Base-by-base conservation (phyloP, 257 asterid species). In the Ilex aquifolium region DNA sequence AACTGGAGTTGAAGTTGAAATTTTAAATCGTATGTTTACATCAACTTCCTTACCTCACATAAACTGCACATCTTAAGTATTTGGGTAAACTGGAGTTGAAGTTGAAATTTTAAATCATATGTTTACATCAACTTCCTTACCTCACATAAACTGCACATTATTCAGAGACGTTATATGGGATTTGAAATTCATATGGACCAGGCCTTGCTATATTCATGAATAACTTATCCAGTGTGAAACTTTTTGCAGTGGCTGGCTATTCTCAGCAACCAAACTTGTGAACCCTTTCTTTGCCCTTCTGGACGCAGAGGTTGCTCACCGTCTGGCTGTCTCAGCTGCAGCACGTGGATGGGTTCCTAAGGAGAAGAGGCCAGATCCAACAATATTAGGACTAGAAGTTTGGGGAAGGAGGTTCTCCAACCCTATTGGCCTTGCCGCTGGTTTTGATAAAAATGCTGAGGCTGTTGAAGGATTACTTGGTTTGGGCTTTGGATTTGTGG, bases 391-490 rank as follows among this genome's bases (percentile, higher is more conserved):
- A 59, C 81, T 81, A 30, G 86, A 82, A 71, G 90, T 93, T 40
- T 93, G 97, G 99, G 97, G 99, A 57, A 87, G 90, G 82, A 81
- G 96, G 72, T 93, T 93, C 90, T 87, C 97, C 71, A 90, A 93
- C 77, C 99, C 99, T 30, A 60, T 93, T 57, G 99, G 99, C 64
- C 99, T 93, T 62, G 67, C 96, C 63, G 99, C 99, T 63, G 99
- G 99, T 62, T 93, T 93, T 73, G 97, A 93, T 72, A 93, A 93
- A 83, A 90, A 93, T 75, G 99, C 96, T 0, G 99, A 90, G 76
- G 96, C 97, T 54, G 88, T 93, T 74, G 99, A 93, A 73, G 97
- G 99, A 36, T 80, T 93, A 71, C 96, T 93, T 16, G 95, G 95
- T 29, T 70, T 90, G 70, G 99, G 99, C 64, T 93, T 93, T 70